Base-by-base conservation (phyloP, 768 basidiomycete species). In the Hygrophorus pudorinus region DNA sequence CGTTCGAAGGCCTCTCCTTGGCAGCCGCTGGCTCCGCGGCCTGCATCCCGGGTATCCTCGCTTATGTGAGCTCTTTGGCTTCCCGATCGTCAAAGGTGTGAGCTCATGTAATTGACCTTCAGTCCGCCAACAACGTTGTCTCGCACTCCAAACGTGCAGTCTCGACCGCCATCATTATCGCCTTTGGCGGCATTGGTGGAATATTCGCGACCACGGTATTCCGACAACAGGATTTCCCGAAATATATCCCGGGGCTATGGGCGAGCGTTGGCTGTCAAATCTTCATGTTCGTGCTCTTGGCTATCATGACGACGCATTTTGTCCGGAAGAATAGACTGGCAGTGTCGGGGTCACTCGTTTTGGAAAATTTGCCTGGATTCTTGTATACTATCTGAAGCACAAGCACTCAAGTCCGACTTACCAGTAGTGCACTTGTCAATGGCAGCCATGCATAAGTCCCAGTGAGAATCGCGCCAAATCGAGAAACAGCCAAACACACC, bases 51-150 rank as follows among this genome's bases (percentile, higher is more conserved):
- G 70, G 67, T 4, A 68, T 75, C 29, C 56, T 75, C 21, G 70
- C 72, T 42, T 75, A 74, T 56, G 72, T 73, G 51, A 49, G 72
- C n/a, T 4, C 2, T 13, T 14, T 4, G 14, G 32, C 17, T 44
- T 24, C 3, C 24, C 20, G 20, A 3, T 24, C 11, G 14, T 20
- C 16, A 8, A 9, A 4, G 36, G 18, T 48, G 12, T 20, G n/a
- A 18, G 16, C 31, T 5, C 24, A 24, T 24, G 14, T 4, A 24
- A 11, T 5, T 16, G 4, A 4, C 20, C 20, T 31, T 6, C 47
- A 76, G 72, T 64, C 70, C 2, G 64, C 72, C 17, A 75, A 75
- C 53, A 76, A 75, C 51, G 58, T 71, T 18, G 56, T 69, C 47
- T 68, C 72, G 4, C 71, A 76, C 47, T 65, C 68, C 18, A 76